Evolutionary conservation across 306 rosid species (phyloP).

Genomic region (Calophaca sinica): DNA sequence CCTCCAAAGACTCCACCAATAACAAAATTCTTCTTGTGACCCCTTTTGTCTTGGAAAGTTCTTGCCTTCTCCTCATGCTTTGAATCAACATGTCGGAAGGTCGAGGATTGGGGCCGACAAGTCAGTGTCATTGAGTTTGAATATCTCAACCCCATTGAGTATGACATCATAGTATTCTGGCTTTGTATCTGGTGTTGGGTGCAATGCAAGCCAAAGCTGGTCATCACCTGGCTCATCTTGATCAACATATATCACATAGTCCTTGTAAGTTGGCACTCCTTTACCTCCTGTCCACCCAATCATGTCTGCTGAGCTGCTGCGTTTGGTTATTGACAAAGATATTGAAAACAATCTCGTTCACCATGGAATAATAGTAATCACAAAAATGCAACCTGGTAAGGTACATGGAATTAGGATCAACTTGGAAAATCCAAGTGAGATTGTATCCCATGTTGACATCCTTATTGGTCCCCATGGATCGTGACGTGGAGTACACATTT

Average conservation of each 20-base stretch:
- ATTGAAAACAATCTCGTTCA: slow-evolving; percentile 52
- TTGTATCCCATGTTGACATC: slow-evolving; percentile 50
- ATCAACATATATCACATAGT: slow-evolving; percentile 46
- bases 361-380: slow-evolving; percentile 39
- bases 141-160: slow-evolving; percentile 60
- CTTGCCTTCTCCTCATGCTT: slow-evolving; percentile 24
- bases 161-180: slow-evolving; percentile 56
- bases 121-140: slow-evolving; percentile 55
- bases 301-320: slow-evolving; percentile 47
- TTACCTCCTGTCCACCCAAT: slow-evolving; percentile 51
- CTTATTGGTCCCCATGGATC: slow-evolving; percentile 51
- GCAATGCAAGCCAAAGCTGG: slow-evolving; percentile 56
- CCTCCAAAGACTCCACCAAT: slow-evolving; percentile 59
- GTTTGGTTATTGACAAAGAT: slow-evolving; percentile 61
- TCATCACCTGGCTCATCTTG: slow-evolving; percentile 29
- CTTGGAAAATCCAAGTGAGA: slow-evolving; percentile 61
- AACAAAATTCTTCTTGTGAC: neutral
- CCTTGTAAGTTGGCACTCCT: slow-evolving; percentile 53
- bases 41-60: neutral
- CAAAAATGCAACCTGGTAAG: slow-evolving; percentile 61
- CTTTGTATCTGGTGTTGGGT: slow-evolving; percentile 38
- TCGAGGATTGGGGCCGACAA: slow-evolving; percentile 65
- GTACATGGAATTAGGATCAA: slow-evolving; percentile 58
- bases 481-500: slow-evolving; percentile 48
- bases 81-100: slow-evolving; percentile 51